These are phyloP conservation scores for Scalesia atractyloides DNA, from an alignment of 129 eudicot genomes.

Conservation along the genomic window DNA sequence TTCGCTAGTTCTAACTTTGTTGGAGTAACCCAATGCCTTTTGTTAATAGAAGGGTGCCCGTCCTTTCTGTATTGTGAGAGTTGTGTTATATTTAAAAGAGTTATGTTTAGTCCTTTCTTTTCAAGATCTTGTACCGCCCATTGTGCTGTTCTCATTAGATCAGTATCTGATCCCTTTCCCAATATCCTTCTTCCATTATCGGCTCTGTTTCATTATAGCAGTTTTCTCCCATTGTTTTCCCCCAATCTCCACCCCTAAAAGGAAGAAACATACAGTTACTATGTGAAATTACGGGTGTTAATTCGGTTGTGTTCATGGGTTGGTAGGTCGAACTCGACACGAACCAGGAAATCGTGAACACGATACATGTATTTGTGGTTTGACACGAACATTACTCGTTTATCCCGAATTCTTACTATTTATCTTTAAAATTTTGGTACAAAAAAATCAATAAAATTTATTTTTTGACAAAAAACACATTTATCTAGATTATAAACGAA, in stretches of 20 bases:
- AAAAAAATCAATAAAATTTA: no score
- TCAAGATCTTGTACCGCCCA: conserved; percentile 41
- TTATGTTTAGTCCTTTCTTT: conserved; percentile 48
- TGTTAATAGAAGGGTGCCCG: conserved; percentile 63
- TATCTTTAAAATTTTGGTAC: no score
- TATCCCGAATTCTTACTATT: not conserved
- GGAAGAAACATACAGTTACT: conserved; percentile 15
- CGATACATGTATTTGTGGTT: not conserved
- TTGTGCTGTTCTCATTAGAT: conserved; percentile 53
- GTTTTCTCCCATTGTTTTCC: conserved; percentile 36
- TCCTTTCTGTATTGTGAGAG: conserved; percentile 75
- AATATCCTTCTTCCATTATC: conserved; percentile 44
- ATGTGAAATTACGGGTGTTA: not conserved
- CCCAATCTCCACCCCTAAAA: conserved; percentile 71
- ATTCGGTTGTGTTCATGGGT: not conserved
- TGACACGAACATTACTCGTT: not conserved
- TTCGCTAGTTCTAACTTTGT: conserved; percentile 40
- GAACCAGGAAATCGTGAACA: not conserved
- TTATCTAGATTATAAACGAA: no score
- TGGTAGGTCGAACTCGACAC: not conserved
- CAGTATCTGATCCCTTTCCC: conserved; percentile 50
- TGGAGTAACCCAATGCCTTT: conserved; percentile 53
- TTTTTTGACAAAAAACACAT: no score
- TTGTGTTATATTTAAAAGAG: conserved; percentile 63
- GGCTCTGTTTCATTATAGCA: conserved; percentile 66